Conservation (phyloP, 2,329 filamentous ascomycete genomes). For the Ophiocordyceps camponoti-saundersi region DNA sequence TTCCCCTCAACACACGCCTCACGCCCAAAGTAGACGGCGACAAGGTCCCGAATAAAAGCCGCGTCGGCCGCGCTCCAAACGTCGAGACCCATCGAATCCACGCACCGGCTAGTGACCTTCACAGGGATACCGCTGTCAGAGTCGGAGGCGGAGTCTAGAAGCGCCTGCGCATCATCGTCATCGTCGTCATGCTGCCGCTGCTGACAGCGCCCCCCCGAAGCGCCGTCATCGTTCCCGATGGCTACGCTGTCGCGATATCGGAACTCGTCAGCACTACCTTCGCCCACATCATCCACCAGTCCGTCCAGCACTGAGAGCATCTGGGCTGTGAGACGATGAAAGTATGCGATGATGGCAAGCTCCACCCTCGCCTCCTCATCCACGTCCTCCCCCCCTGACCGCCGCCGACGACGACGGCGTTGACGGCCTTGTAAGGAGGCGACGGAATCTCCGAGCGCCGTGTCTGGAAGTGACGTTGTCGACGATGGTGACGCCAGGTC, state of each 20-base stretch:
- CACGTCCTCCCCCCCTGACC: background rate
- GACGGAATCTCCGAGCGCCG: slow-evolving; percentile 14
- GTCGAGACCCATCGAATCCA: slow-evolving; percentile 60
- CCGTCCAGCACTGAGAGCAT: slow-evolving; percentile 46
- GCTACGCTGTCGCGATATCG: slow-evolving; percentile 10
- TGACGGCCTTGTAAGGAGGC: slow-evolving; percentile 16
- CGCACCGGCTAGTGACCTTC: slow-evolving; percentile 41
- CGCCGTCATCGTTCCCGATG: background rate
- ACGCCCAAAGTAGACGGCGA: slow-evolving; percentile 48
- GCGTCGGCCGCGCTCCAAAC: slow-evolving; percentile 57
- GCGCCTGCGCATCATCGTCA: slow-evolving; percentile 11
- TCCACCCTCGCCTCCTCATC: slow-evolving; percentile 32
- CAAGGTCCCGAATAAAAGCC: slow-evolving; percentile 47
- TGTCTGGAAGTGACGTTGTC: background rate
- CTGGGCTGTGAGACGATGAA: slow-evolving; percentile 56
- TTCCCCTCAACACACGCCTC: slow-evolving; percentile 47
- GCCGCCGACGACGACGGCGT: background rate
- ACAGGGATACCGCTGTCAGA: slow-evolving; percentile 9
- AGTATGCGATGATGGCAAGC: slow-evolving; percentile 63
- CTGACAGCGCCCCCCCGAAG: background rate
- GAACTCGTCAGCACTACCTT: slow-evolving; percentile 22
- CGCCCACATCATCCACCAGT: slow-evolving; percentile 29
- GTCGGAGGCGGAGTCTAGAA: slow-evolving; percentile 9
- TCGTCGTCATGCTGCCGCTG: slow-evolving; percentile 13
- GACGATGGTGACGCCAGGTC: slow-evolving; percentile 19